These are phyloP conservation scores for Zelopaecilomyces penicillatus DNA, from an alignment of 2,329 filamentous ascomycete species.

Conservation along the genomic window DNA sequence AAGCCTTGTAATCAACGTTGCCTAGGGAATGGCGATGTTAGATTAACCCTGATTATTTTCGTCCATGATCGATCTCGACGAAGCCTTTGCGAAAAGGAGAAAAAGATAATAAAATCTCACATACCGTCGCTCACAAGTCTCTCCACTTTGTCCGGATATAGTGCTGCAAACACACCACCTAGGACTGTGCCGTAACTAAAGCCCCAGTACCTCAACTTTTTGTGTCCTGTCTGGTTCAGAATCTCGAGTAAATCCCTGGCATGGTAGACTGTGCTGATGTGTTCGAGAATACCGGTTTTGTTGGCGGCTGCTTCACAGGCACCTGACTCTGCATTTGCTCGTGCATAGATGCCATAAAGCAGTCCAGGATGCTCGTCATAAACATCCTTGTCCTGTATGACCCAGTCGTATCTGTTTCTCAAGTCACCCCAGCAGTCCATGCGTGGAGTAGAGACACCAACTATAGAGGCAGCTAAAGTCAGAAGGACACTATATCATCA, in stretches of 20 bases:
- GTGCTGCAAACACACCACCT: constrained; percentile 42
- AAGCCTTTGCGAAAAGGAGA: too few relatives aligned
- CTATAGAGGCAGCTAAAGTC: constrained; percentile 9
- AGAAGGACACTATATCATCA: neutral
- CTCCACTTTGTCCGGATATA: constrained; percentile 43
- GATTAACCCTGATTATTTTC: neutral
- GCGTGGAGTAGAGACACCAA: constrained; percentile 41
- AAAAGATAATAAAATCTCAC: constrained; percentile 3
- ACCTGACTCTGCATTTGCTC: constrained; percentile 33
- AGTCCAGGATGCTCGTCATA: constrained; percentile 39
- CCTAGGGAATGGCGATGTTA: constrained; percentile 14
- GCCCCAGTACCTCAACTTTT: constrained; percentile 43
- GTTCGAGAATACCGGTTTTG: constrained; percentile 27
- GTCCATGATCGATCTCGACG: neutral
- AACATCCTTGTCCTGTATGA: constrained; percentile 33
- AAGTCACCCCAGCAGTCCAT: constrained; percentile 42
- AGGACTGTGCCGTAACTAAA: constrained; percentile 47
- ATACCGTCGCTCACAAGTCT: constrained; percentile 43
- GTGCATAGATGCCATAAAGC: constrained; percentile 35
- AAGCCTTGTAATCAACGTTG: constrained; percentile 47
- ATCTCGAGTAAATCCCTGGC: constrained; percentile 42
- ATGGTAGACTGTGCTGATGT: constrained; percentile 36
- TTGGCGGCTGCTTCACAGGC: constrained; percentile 33
- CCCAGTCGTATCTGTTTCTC: constrained; percentile 33
- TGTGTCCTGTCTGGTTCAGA: constrained; percentile 30